Percentiles rank a stretch among this genome's conserved stretches.
Evolutionary conservation across 495 filamentous ascomycete species (phyloP).

Genomic region (Trichoderma reesei): DNA sequence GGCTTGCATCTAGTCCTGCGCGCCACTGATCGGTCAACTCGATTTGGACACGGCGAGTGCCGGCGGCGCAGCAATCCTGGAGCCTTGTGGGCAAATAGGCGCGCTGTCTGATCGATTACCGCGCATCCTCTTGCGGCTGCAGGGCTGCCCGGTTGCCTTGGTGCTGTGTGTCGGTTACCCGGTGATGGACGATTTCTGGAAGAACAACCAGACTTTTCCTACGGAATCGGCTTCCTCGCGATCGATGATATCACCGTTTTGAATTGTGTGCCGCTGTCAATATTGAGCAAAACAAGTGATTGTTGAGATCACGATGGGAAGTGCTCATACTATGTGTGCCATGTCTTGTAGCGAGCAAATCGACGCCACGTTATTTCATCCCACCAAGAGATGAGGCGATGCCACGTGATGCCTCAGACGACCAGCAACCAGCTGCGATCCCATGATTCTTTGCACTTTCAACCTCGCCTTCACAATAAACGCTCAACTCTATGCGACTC

Average conservation of each 20-base stretch:
- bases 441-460: not conserved
- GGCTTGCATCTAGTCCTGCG: not conserved
- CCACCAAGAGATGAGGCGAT: not conserved
- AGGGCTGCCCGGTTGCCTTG: not conserved
- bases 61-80: not conserved
- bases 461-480: not conserved
- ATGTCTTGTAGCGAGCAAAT: not conserved
- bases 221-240: not conserved
- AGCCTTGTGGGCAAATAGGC: not conserved
- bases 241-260: not conserved
- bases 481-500: not conserved
- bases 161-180: not conserved
- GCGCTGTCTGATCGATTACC: slow-evolving; percentile 1
- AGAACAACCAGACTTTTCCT: not conserved
- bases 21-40: not conserved
- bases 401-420: slow-evolving; percentile 1
- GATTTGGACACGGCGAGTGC: slow-evolving; percentile 3
- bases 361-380: not conserved
- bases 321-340: not conserved
- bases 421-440: not conserved
- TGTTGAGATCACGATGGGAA: not conserved
- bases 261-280: not conserved
- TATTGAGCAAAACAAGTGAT: not conserved
- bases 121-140: not conserved
- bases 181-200: too few species aligned